Conservation (phyloP, 129 eudicot species). For the Escallonia herrerae region DNA sequence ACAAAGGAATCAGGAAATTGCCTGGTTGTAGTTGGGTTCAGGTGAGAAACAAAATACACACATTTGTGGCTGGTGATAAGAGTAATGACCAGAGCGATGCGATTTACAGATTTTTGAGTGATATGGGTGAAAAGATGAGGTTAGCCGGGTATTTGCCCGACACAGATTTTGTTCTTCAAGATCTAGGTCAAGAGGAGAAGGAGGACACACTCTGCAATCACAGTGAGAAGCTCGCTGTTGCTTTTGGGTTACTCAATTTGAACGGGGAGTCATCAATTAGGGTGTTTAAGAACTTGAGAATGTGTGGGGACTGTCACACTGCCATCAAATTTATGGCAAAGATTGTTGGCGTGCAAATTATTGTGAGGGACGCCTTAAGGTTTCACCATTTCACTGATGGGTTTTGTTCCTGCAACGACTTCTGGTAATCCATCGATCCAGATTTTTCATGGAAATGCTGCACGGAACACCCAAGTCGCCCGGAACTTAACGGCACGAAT, state of each 20-base stretch:
- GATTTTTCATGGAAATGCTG: background rate
- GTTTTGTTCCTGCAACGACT: slow-evolving; percentile 72
- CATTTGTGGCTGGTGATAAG: slow-evolving; percentile 68
- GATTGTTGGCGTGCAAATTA: slow-evolving; percentile 49
- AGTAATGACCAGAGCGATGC: slow-evolving; percentile 41
- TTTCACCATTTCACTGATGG: slow-evolving; percentile 88
- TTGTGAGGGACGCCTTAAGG: slow-evolving; percentile 84
- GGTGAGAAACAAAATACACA: slow-evolving; percentile 57
- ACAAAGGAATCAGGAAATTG: slow-evolving; percentile 65
- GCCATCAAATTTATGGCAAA: slow-evolving; percentile 75
- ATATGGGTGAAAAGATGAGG: slow-evolving; percentile 55
- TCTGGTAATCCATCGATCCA: slow-evolving; percentile 44
- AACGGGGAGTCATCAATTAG: slow-evolving; percentile 56
- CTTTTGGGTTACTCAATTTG: slow-evolving; percentile 71
- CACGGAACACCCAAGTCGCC: too few species aligned
- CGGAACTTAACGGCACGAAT: background rate
- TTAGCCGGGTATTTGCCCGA: slow-evolving; percentile 65
- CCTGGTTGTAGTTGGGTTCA: slow-evolving; percentile 91
- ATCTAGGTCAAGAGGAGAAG: slow-evolving; percentile 75
- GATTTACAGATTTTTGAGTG: slow-evolving; percentile 46
- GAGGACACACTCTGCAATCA: slow-evolving; percentile 79
- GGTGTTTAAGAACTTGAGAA: slow-evolving; percentile 82
- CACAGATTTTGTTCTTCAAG: slow-evolving; percentile 79
- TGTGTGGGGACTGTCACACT: slow-evolving; percentile 86
- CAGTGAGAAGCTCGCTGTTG: slow-evolving; percentile 88